Evolutionary conservation across 805 yeast species (phyloP).

Genomic region (Geotrichum ghanense): DNA sequence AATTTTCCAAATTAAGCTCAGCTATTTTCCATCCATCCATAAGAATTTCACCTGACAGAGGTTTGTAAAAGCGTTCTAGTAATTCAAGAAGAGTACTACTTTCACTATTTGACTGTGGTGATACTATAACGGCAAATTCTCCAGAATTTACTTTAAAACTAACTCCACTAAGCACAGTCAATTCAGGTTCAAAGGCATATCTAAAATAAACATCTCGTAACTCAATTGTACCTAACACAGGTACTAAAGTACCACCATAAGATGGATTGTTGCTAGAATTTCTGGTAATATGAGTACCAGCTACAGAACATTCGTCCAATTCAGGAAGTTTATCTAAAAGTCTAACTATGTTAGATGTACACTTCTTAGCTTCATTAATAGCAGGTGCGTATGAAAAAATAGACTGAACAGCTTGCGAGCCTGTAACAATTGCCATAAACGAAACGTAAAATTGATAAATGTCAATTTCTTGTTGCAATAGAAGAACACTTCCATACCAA

Average conservation of each 20-base stretch:
- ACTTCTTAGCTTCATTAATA: slow-evolving; percentile 27
- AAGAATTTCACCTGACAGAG: slow-evolving; percentile 33
- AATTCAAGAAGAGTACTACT: slow-evolving; percentile 43
- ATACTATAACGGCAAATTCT: slow-evolving; percentile 49
- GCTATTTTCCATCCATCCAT: slow-evolving; percentile 39
- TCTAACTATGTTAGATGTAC: slow-evolving; percentile 21
- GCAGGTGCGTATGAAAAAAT: slow-evolving; percentile 28
- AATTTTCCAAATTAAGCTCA: slow-evolving; percentile 35
- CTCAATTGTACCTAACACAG: slow-evolving; percentile 34
- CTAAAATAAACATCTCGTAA: slow-evolving; percentile 46
- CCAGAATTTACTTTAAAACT: slow-evolving; percentile 34
- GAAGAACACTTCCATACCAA: slow-evolving; percentile 28
- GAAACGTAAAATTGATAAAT: slow-evolving; percentile 25
- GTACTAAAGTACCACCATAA: background rate
- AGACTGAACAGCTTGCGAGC: slow-evolving; percentile 30
- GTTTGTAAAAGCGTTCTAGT: slow-evolving; percentile 38
- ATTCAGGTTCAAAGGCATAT: slow-evolving; percentile 46
- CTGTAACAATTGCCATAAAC: slow-evolving; percentile 24
- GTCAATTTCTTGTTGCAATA: slow-evolving; percentile 20
- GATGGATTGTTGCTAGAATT: slow-evolving; percentile 12
- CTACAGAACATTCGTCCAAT: slow-evolving; percentile 19
- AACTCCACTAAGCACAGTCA: slow-evolving; percentile 37
- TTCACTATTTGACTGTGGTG: slow-evolving; percentile 38
- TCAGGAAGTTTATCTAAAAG: slow-evolving; percentile 21
- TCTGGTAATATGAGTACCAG: slow-evolving; percentile 20